These are phyloP conservation scores for Orbilia blumenaviensis DNA, from an alignment of 2,329 filamentous ascomycete genomes.

Conservation along the genomic window DNA sequence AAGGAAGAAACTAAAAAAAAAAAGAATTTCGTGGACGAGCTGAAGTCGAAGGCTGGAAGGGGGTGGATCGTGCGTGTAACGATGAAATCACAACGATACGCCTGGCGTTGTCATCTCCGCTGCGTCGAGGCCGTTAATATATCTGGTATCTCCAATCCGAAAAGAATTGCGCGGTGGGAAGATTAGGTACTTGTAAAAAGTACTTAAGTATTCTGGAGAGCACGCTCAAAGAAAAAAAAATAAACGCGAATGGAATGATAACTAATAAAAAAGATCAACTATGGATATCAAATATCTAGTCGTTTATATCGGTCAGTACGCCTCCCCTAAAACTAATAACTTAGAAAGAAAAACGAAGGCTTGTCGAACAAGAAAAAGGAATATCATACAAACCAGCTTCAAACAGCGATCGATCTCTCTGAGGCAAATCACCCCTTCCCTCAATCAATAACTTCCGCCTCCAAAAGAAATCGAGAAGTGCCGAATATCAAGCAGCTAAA, in stretches of 20 bases:
- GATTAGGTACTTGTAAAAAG: no score
- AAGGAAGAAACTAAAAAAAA: neutral
- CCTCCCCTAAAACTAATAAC: no score
- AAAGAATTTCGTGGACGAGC: no score
- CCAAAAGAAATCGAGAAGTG: neutral
- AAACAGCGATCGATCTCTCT: neutral
- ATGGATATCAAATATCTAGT: no score
- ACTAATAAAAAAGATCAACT: neutral
- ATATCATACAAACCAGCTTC: neutral
- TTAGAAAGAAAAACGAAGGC: no score
- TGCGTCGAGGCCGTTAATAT: neutral
- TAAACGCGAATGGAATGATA: neutral
- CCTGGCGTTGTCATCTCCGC: neutral
- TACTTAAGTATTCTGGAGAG: neutral
- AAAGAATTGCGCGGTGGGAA: neutral
- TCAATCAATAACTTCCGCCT: neutral
- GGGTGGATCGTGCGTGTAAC: neutral
- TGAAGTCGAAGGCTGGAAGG: neutral
- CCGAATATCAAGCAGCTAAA: conserved; percentile 17
- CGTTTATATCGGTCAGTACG: no score
- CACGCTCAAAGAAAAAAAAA: neutral
- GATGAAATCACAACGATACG: conserved; percentile 2
- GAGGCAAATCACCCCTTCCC: conserved; percentile 26
- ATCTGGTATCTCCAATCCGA: neutral
- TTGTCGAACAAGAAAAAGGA: neutral